These are phyloP conservation scores for Aspergillus oerlinghausenensis DNA, from an alignment of 2,329 filamentous ascomycete species.

Conservation along the genomic window DNA sequence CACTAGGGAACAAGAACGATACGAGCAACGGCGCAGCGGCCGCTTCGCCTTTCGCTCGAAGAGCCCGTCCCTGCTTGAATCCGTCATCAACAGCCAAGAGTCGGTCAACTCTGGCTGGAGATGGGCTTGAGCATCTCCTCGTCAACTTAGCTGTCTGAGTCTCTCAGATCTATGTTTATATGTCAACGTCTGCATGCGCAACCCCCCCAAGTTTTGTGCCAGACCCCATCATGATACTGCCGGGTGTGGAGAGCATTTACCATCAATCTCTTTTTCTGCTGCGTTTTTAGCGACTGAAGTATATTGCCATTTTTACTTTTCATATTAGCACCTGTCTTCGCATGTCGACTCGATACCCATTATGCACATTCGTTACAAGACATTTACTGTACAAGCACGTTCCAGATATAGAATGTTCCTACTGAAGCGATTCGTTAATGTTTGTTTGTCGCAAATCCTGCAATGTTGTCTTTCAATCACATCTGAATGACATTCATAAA, in stretches of 20 bases:
- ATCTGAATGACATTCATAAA: neutral
- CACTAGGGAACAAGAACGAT: constrained; percentile 36
- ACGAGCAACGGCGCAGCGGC: constrained; percentile 14
- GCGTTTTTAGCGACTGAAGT: neutral
- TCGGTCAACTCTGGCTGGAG: constrained; percentile 32
- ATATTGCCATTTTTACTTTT: neutral
- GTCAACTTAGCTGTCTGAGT: neutral
- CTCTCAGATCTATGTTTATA: neutral
- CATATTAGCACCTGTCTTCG: neutral
- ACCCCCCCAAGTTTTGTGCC: neutral
- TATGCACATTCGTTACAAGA: constrained; percentile 2
- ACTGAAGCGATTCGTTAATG: neutral
- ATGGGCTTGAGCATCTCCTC: constrained; percentile 29
- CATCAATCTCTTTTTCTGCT: neutral
- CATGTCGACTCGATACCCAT: constrained; percentile 3
- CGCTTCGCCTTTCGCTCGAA: constrained; percentile 13
- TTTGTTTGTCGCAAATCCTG: neutral
- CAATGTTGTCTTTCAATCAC: neutral
- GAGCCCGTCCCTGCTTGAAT: constrained; percentile 17
- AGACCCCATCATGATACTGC: neutral
- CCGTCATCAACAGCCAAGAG: constrained; percentile 22
- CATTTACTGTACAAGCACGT: neutral
- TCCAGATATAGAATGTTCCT: neutral
- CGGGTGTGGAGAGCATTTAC: neutral
- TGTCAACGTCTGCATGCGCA: neutral